These are phyloP conservation scores for Fraxinus sp. DNA, from an alignment of 305 asterid genomes.

Conservation along the genomic window DNA sequence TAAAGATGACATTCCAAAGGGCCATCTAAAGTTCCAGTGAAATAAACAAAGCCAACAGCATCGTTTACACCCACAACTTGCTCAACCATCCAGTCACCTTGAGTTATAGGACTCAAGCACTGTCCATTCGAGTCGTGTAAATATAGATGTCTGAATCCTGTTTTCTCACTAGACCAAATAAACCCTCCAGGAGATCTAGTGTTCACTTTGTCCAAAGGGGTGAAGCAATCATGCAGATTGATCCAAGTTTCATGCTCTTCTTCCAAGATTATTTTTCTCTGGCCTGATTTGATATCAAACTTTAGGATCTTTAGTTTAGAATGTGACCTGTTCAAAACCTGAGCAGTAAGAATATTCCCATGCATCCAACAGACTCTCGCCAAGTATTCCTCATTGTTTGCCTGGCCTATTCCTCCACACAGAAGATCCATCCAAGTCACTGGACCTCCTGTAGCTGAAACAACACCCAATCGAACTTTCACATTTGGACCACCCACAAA, in stretches of 20 bases:
- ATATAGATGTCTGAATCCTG: conserved; percentile 80
- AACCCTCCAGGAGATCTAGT: conserved; percentile 58
- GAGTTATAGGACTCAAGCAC: conserved; percentile 76
- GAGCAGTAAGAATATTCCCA: conserved; percentile 76
- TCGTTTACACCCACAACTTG: conserved; percentile 84
- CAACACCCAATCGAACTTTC: conserved; percentile 76
- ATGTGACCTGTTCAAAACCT: conserved; percentile 71
- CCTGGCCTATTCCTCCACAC: conserved; percentile 56
- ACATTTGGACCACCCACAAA: conserved; percentile 81
- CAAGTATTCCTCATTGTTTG: conserved; percentile 63
- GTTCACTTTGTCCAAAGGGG: conserved; percentile 65
- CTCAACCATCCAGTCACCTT: conserved; percentile 91
- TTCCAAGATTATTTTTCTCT: conserved; percentile 56
- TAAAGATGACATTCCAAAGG: conserved; percentile 89
- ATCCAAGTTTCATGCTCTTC: conserved; percentile 88
- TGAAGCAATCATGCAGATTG: conserved; percentile 81
- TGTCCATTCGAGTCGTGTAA: conserved; percentile 60
- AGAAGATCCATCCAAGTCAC: conserved; percentile 83
- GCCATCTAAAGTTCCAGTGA: conserved; percentile 68
- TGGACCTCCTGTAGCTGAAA: conserved; percentile 60
- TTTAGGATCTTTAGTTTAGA: conserved; percentile 66
- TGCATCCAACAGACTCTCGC: conserved; percentile 92
- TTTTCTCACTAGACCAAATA: conserved; percentile 89
- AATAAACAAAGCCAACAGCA: conserved; percentile 65
- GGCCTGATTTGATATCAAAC: conserved; percentile 79